Base-by-base conservation (phyloP, 2,329 filamentous ascomycete species). In the Dothistroma septosporum region DNA sequence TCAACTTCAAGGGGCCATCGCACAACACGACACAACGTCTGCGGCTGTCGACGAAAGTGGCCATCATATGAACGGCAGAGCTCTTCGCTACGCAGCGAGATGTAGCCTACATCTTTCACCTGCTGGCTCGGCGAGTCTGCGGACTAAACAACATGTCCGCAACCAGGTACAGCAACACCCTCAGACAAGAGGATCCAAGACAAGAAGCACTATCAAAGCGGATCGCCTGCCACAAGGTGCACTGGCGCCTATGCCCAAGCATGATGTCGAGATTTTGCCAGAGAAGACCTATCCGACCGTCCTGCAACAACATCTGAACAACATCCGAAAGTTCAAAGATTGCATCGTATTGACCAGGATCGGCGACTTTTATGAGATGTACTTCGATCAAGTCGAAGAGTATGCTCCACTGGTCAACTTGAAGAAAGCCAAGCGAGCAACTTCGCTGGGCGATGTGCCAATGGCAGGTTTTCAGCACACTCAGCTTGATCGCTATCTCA, bases 391-490 rank as follows among this genome's bases (percentile, higher is more conserved):
- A 74, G 94, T 95, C 11, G 90, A 96, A 61, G 87, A 96, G 72
- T 89, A 89, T 74, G 93, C 89, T 1, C 90, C 92, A 0, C 79
- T 96, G 49, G 81, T 99, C 65, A 94, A 92, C 69, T 78, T 99
- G 71, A 97, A 97, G 75, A 86, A 96, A 58, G 87, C 89, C 2
- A 84, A 84, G 58, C 94, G 91, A 74, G 92, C 86, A 75, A 91
- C 89, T n/a, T 89, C 78, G 65, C 87, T 87, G 9, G 90, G 89
- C 0, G 83, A 85, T 22, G 90, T 99, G 19, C 79, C 92, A 6
- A 97, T 99, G 93, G 90, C 92, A 79, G 94, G 94, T 1, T 99
- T 99, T 68, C 94, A 93, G 19, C 92, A 91, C 74, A 92, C 90
- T 71, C 92, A 97, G 73, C 81, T 99, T 28, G 93, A 97, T 72